A percentile compares a stretch with the other conserved stretches of the same genome.
phyloP scores from a whole-genome alignment of 768 basidiomycete genomes.

The Tephrocybe sp. region DNA sequence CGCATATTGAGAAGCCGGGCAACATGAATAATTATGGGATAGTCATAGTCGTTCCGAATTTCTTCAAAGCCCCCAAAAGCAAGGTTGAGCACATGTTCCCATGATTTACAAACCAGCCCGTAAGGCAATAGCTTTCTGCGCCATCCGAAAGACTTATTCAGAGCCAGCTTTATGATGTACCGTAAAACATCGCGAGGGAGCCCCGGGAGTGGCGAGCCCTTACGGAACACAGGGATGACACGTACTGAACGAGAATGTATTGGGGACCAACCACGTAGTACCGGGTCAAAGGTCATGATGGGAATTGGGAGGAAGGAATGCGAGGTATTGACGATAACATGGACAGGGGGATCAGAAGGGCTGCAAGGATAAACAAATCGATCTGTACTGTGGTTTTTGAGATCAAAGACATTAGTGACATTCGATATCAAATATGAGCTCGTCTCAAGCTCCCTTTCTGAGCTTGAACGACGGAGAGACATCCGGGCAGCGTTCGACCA shows the following conservation, averaged over 20 bases:
- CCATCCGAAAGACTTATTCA: conserved; percentile 5
- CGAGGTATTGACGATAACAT: conserved; percentile 1
- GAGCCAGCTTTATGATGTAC: not conserved
- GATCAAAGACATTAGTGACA: too few relatives aligned
- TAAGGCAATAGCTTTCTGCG: not conserved
- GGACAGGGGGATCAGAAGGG: not conserved
- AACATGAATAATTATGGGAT: not conserved
- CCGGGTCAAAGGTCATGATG: not conserved
- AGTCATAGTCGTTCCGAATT: not conserved
- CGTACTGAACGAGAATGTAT: conserved; percentile 1
- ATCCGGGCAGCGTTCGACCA: too few relatives aligned
- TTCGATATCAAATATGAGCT: too few relatives aligned
- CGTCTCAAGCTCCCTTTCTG: too few relatives aligned
- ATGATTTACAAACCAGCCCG: conserved; percentile 10
- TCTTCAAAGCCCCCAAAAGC: conserved; percentile 7
- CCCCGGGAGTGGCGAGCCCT: not conserved
- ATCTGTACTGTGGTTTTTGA: too few relatives aligned
- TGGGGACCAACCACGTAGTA: not conserved
- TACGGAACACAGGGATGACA: not conserved
- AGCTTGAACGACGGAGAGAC: too few relatives aligned
- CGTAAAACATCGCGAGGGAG: not conserved
- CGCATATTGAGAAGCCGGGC: not conserved
- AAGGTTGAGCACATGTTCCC: conserved; percentile 6
- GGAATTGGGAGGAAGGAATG: not conserved
- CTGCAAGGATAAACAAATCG: not conserved